Evolutionary conservation across 2,329 filamentous ascomycete species (phyloP), one percentile per base, ranked within the genome.

Genomic region (Talaromyces sp.): DNA sequence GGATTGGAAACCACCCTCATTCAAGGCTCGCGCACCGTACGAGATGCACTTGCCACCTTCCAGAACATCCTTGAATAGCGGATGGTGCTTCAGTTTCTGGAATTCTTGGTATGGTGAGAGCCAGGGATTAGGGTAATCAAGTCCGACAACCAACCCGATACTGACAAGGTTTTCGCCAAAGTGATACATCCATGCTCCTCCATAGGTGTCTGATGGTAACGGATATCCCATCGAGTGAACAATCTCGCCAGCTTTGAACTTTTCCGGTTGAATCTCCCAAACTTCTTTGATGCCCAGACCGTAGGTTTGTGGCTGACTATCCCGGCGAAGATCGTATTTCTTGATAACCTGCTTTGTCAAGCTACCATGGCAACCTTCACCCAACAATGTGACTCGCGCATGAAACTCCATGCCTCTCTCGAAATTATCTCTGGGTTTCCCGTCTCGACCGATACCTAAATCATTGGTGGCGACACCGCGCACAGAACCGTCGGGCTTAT

Each of bases 341-440:
- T 93, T 95, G 71, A 92, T 91, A 63, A 98, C 89, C 79, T 97
- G 91, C 83, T 99, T 99, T 60, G 90, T 94, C 78, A 99, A 79
- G 80, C 92, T 97, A 68, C 95, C 95, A 76, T 99, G 95, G 75
- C 94, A 98, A 13, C 95, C 95, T 81, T 99, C 95, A 13, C 86
- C 95, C 66, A 99, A 93, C 63, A 99, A 84, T 43, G 95, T 99
- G 59, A 95, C 89, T 65, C 90, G 85, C 7, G 95, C 94, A 74
- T 97, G 93, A 76, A 99, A 99, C 80, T 97, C 95, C 95, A 99
- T 99, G 66, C 95, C 95, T 67, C 95, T 87, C 83, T 98, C 93
- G 73, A 97, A 99, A 7, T 85, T 89, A 64, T 95, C 90, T 82
- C 96, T 97, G 41, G 93, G 87, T 76, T 90, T 90, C 45, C 94